Percentiles rank a stretch among this genome's conserved stretches.
phyloP scores from a whole-genome alignment of 257 asterid species.

The Cynanchum wilfordii region DNA sequence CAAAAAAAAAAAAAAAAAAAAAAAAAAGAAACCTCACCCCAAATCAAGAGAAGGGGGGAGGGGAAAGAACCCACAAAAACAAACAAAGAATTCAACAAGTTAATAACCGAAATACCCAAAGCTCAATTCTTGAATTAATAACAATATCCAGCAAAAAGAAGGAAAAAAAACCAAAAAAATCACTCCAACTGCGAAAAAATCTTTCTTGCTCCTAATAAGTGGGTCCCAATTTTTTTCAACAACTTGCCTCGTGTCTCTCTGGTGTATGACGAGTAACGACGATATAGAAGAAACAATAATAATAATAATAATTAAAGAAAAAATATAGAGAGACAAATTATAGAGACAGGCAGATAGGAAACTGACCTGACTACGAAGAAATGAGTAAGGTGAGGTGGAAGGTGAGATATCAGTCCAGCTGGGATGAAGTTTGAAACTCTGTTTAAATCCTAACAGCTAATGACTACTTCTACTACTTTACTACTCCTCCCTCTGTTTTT shows the following conservation, averaged over 20 bases:
- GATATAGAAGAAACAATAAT: no score
- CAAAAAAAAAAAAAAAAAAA: not conserved
- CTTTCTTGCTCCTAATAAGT: not conserved
- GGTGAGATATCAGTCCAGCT: conserved; percentile 28
- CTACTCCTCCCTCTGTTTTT: not conserved
- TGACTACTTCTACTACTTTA: not conserved
- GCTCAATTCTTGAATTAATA: not conserved
- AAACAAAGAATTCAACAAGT: not conserved
- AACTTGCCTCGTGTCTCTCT: not conserved
- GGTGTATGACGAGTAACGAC: not conserved
- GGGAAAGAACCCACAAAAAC: not conserved
- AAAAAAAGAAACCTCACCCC: not conserved
- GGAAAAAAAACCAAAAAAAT: not conserved
- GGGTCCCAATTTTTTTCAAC: not conserved
- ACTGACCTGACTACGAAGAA: conserved; percentile 31
- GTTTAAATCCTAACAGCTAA: not conserved
- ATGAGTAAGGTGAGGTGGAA: conserved; percentile 47
- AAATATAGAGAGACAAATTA: not conserved
- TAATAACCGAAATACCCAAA: conserved; percentile 7
- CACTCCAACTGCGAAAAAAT: not conserved
- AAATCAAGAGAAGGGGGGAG: not conserved
- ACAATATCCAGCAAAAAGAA: not conserved
- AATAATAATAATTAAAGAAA: not conserved
- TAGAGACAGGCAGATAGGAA: conserved; percentile 6
- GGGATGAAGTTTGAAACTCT: conserved; percentile 6